A percentile compares a stretch with the other conserved stretches of the same genome.
Evolutionary conservation across 106 monocot genomes (phyloP).

Genomic region (Vanilla planifolia): DNA sequence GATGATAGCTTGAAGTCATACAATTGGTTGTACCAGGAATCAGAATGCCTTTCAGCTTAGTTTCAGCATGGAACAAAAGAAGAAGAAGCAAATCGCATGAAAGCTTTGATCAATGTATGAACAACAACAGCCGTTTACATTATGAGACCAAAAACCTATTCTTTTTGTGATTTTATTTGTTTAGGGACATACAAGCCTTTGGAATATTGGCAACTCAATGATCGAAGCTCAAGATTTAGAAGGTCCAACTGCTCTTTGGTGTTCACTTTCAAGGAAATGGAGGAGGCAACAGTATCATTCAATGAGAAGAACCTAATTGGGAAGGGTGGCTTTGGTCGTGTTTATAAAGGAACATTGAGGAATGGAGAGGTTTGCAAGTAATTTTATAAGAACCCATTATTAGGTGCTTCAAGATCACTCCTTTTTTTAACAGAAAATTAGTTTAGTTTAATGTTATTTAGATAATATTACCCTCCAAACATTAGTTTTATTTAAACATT

Average conservation of each 20-base stretch:
- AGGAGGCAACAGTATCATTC: conserved; percentile 70
- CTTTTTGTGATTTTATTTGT: not conserved
- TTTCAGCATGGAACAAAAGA: conserved; percentile 80
- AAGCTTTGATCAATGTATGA: conserved; percentile 60
- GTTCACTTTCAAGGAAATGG: conserved; percentile 87
- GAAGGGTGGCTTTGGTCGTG: conserved; percentile 78
- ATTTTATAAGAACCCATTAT: too few species aligned
- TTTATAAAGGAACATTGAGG: conserved; percentile 63
- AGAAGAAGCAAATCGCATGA: conserved; percentile 74
- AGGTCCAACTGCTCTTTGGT: conserved; percentile 46
- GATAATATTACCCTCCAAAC: too few species aligned
- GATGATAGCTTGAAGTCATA: too few species aligned
- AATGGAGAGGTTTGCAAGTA: conserved; percentile 55
- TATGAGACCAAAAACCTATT: not conserved
- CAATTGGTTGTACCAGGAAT: too few species aligned
- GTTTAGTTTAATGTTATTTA: too few species aligned
- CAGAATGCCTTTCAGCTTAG: conserved; percentile 66
- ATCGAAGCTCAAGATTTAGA: conserved; percentile 26
- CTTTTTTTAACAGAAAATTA: not conserved
- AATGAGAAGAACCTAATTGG: conserved; percentile 69
- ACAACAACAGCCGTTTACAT: not conserved
- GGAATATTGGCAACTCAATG: conserved; percentile 63
- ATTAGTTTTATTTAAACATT: too few species aligned
- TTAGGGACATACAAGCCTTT: conserved; percentile 77
- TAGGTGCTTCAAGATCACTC: too few species aligned